A percentile compares a stretch with the other conserved stretches of the same genome.
These are phyloP conservation scores for Cylindricascospora bacillispora DNA, from an alignment of 1,139 yeast genomes.

Conservation along the genomic window DNA sequence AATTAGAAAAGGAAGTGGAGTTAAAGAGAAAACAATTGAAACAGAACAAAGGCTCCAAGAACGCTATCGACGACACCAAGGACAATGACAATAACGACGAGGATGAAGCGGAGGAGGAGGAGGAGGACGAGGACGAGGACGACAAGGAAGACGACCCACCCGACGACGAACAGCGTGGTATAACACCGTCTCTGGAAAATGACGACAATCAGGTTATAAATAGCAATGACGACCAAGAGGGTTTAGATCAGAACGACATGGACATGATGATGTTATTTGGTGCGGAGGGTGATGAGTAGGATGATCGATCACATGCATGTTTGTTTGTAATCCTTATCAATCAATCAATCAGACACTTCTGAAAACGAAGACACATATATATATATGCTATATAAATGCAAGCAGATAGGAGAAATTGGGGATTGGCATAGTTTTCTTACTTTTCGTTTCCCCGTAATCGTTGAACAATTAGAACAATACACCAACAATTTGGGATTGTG, in stretches of 20 bases:
- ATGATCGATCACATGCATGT: background rate
- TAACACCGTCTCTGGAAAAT: slow-evolving; percentile 4
- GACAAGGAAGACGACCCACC: slow-evolving; percentile 16
- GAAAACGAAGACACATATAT: too few relatives aligned
- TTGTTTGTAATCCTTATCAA: too few relatives aligned
- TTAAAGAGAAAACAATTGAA: slow-evolving; percentile 62
- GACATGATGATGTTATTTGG: slow-evolving; percentile 29
- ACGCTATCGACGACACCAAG: slow-evolving; percentile 17
- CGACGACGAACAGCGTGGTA: slow-evolving; percentile 28
- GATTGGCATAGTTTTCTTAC: too few relatives aligned
- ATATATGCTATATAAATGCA: too few relatives aligned
- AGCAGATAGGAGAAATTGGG: too few relatives aligned
- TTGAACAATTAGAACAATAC: too few relatives aligned
- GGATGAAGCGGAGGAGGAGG: slow-evolving; percentile 22
- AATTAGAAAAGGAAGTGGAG: slow-evolving; percentile 73
- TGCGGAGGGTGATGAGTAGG: slow-evolving; percentile 23
- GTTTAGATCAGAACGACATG: slow-evolving; percentile 24
- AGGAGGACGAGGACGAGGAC: slow-evolving; percentile 22
- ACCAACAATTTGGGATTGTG: too few relatives aligned
- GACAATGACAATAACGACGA: slow-evolving; percentile 25
- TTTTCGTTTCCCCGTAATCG: too few relatives aligned
- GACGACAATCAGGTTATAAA: background rate
- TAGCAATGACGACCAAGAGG: slow-evolving; percentile 7
- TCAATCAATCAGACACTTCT: too few relatives aligned
- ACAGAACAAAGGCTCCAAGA: slow-evolving; percentile 21